Evolutionary conservation across 2,329 filamentous ascomycete species (phyloP), one percentile per base, ranked within the genome.

Genomic region (Epichloe sylvatica): DNA sequence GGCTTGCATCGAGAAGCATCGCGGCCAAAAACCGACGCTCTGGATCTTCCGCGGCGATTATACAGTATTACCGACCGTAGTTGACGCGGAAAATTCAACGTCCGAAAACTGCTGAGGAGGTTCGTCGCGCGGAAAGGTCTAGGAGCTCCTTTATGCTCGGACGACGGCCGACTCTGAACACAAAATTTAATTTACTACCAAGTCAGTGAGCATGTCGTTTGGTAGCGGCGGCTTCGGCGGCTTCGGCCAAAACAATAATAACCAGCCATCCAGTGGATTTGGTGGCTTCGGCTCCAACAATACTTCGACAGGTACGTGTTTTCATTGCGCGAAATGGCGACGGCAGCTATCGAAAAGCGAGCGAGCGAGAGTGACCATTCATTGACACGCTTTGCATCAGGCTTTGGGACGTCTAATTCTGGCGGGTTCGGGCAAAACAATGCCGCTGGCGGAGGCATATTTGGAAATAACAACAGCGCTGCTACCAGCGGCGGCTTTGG

Each of bases 181-280:
- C 23, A 5, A 34, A 36, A 3, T 4, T 17, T 21, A 25, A n/a
- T 17, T 15, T 46, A 46, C 52, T 46, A 42, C 52, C 47, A 56
- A 35, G 11, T 44, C 49, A 43, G 53, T 49, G 61, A 70, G 55
- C 60, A 80, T 80, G 77, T 76, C 76, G 60, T 77, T 77, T 58
- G 71, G 72, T 58, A 68, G 70, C 55, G 70, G 72, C 54, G 73
- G 74, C 59, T 67, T 67, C 51, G 71, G 72, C 51, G 75, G 76
- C 70, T 83, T 83, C 67, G 78, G 78, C 67, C 72, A 73, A 60
- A 75, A 73, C 55, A 58, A 59, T 45, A 79, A 75, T 40, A 55
- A 58, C 44, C 53, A 59, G 41, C 47, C 51, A 47, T 57, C 62
- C 21, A 58, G 55, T 46, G 70, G 68, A 21, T 84, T 84, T 64